Evolutionary conservation across 129 eudicot genomes (phyloP), one percentile per base, ranked within the genome.

Genomic region (Escallonia herrerae): DNA sequence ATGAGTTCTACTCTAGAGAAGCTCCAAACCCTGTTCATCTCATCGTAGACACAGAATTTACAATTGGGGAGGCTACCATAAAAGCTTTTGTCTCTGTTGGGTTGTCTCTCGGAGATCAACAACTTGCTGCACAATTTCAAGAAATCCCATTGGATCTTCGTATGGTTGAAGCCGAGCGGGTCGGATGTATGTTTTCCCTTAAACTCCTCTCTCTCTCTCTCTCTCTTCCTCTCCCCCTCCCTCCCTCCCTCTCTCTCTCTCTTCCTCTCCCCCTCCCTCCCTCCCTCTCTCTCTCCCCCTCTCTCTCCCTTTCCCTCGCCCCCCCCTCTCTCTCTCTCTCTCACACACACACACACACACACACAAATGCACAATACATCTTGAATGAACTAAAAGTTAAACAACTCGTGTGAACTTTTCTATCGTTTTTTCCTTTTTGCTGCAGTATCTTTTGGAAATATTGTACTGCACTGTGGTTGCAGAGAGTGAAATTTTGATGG

Each of bases 81-180:
- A 88, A 93, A 66, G 96, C 81, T 14, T 93, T 85, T 60, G 82
- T 81, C 40, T 85, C 95, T 60, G 76, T 81, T 62, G 77, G 75
- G 74, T 67, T 91, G 55, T 93, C 95, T 79, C 77, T 93, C 60
- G 96, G 98, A 68, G 96, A 93, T 51, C 89, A 87, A 62, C 95
- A 73, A 62, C 89, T 91, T 8, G 98, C 96, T 57, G 86, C 95
- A 39, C 98, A 87, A 77, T 93, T 93, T 76, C 98, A 93, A 79
- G 98, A 88, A 76, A 82, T 93, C 49, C 95, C 96, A 40, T 62
- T 82, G 59, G 95, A 88, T 72, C 77, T 86, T 10, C 86, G 86
- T 60, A 85, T 93, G 98, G 81, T 84, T 57, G 98, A 93, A 83
- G 98, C 98, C 40, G 98, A 93, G 72, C 80, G 84, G 8, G 79